These are phyloP conservation scores for Penicillium pancosmium DNA, from an alignment of 495 filamentous ascomycete species.

Conservation along the genomic window DNA sequence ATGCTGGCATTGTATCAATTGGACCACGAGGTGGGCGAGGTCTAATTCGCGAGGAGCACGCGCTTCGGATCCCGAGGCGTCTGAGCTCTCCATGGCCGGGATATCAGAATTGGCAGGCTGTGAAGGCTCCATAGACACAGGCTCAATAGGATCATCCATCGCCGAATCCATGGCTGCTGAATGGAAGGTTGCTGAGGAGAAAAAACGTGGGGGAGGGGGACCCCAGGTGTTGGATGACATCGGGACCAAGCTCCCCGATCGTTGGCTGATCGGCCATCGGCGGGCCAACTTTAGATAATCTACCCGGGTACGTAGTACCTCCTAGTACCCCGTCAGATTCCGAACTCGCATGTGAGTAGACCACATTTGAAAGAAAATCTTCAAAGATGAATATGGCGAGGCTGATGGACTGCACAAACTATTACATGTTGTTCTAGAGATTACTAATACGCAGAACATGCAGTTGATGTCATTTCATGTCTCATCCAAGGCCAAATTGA, in stretches of 20 bases:
- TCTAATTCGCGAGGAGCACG: constrained; percentile 53
- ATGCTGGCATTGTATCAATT: constrained; percentile 70
- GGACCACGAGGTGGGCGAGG: constrained; percentile 55
- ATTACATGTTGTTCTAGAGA: not conserved
- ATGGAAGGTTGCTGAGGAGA: not conserved
- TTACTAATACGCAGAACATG: constrained; percentile 4
- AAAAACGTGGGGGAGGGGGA: not conserved
- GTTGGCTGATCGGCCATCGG: constrained; percentile 22
- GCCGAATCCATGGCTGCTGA: not conserved
- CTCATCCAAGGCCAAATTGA: constrained; percentile 20
- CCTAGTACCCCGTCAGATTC: too few relatives aligned
- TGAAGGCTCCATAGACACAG: constrained; percentile 5
- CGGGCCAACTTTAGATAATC: constrained; percentile 32
- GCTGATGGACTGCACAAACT: too few relatives aligned
- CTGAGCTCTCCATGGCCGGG: constrained; percentile 14
- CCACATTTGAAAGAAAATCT: too few relatives aligned
- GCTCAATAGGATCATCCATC: constrained; percentile 35
- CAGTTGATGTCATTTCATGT: constrained; percentile 25
- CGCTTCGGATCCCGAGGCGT: constrained; percentile 28
- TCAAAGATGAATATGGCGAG: too few relatives aligned
- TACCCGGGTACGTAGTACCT: too few relatives aligned
- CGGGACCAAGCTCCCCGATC: constrained; percentile 13
- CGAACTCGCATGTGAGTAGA: too few relatives aligned
- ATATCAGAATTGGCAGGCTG: constrained; percentile 15
- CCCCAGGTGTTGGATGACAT: constrained; percentile 5